These are phyloP conservation scores for Talaromyces wortmannii DNA, from an alignment of 495 filamentous ascomycete genomes.

Conservation along the genomic window DNA sequence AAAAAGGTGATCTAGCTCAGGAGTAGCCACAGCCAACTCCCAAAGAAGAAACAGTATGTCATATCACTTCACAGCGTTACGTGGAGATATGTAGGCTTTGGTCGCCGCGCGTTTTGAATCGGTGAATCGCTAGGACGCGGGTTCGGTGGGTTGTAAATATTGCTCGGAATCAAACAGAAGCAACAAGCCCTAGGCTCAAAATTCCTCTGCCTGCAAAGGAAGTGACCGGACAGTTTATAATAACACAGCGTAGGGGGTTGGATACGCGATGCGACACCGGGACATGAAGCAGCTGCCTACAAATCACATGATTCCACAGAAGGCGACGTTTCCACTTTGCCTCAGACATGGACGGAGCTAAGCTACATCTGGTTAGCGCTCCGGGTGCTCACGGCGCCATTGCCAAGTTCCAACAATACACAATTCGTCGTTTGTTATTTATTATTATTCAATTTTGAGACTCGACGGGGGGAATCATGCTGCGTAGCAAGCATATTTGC, in stretches of 20 bases:
- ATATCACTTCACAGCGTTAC: background rate
- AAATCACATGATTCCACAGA: slow-evolving; percentile 4
- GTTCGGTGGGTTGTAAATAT: background rate
- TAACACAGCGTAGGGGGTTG: background rate
- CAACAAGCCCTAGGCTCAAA: background rate
- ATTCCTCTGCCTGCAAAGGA: slow-evolving; percentile 6
- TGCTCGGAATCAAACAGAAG: background rate
- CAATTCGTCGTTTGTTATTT: no score
- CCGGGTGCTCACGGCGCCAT: background rate
- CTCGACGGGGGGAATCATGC: no score
- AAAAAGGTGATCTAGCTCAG: background rate
- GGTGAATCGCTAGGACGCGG: background rate
- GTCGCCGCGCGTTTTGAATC: background rate
- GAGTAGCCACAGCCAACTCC: slow-evolving; percentile 3
- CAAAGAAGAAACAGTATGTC: background rate
- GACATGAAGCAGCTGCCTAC: slow-evolving; percentile 3
- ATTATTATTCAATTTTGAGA: no score
- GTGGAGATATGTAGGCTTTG: background rate
- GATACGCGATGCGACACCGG: background rate
- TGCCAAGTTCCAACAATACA: no score
- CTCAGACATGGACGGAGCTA: background rate
- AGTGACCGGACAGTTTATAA: background rate
- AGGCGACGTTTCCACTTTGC: slow-evolving; percentile 1
- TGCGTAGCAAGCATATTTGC: no score
- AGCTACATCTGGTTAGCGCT: background rate